phyloP scores from a whole-genome alignment of 2,329 filamentous ascomycete genomes.

The Lasiodiplodia hormozganensis region DNA sequence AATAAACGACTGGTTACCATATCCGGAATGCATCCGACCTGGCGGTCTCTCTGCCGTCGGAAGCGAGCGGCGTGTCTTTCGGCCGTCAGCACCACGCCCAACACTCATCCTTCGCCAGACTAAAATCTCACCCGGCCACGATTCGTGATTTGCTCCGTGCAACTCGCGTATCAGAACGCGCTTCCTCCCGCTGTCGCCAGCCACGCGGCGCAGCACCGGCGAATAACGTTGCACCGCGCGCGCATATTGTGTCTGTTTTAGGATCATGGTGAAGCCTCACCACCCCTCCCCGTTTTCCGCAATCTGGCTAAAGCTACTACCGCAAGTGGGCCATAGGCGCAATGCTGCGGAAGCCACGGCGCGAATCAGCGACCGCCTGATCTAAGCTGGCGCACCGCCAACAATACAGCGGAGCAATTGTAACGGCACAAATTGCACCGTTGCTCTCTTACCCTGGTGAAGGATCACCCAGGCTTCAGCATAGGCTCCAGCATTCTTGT shows the following conservation, averaged over 20 bases:
- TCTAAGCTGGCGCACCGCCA: background rate
- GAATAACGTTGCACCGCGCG: background rate
- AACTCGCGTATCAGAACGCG: background rate
- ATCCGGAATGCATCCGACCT: background rate
- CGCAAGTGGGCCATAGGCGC: background rate
- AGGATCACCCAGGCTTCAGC: background rate
- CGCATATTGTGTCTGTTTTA: background rate
- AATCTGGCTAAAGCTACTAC: background rate
- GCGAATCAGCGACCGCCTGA: background rate
- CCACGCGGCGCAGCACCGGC: background rate
- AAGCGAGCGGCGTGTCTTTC: background rate
- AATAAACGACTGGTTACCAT: background rate
- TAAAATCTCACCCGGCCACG: slow-evolving; percentile 5
- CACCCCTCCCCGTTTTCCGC: background rate
- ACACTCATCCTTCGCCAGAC: background rate
- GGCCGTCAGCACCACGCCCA: background rate
- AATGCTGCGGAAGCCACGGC: background rate
- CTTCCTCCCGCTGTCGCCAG: background rate
- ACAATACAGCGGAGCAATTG: background rate
- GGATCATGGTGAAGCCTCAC: background rate
- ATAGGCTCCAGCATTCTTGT: background rate
- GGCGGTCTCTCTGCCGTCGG: background rate
- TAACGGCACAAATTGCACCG: background rate
- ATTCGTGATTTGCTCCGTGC: background rate
- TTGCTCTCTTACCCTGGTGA: background rate